Conservation (phyloP, 768 basidiomycete genomes). For the Panus rudis region DNA sequence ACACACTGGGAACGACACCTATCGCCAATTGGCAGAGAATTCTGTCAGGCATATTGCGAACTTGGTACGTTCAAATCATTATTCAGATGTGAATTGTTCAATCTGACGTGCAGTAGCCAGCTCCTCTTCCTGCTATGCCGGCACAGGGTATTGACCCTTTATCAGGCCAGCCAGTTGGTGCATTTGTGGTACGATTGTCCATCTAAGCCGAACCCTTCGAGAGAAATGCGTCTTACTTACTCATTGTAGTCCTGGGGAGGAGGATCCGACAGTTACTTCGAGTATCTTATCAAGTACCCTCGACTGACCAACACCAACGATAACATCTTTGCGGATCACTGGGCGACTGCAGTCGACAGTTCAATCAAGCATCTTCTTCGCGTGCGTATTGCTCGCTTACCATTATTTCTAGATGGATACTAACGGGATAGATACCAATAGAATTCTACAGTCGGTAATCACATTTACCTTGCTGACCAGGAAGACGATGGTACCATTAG, state of each 20-base stretch:
- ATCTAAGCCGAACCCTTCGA: no score
- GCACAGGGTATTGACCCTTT: slow-evolving; percentile 52
- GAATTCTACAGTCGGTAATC: slow-evolving; percentile 60
- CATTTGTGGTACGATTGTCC: slow-evolving; percentile 51
- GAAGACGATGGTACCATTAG: slow-evolving; percentile 39
- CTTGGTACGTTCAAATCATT: slow-evolving; percentile 21
- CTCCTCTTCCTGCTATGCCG: slow-evolving; percentile 42
- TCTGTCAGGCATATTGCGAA: slow-evolving; percentile 47
- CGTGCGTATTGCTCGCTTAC: no score
- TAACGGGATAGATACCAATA: no score
- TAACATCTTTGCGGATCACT: slow-evolving; percentile 55
- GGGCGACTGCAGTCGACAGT: slow-evolving; percentile 65
- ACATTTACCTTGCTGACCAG: slow-evolving; percentile 60
- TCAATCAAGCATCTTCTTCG: slow-evolving; percentile 55
- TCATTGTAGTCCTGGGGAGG: slow-evolving; percentile 66
- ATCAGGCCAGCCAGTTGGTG: slow-evolving; percentile 40
- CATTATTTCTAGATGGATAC: no score
- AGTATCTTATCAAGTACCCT: slow-evolving; percentile 69
- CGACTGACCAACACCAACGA: slow-evolving; percentile 63
- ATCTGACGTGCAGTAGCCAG: slow-evolving; percentile 18
- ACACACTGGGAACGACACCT: slow-evolving; percentile 55
- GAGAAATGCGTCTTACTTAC: no score
- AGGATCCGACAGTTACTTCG: slow-evolving; percentile 71
- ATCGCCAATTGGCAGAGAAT: slow-evolving; percentile 43
- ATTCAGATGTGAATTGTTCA: neutral